Evolutionary conservation across 768 basidiomycete genomes (phyloP), one percentile per base, ranked within the genome.

Genomic region (Trametes cubensis): DNA sequence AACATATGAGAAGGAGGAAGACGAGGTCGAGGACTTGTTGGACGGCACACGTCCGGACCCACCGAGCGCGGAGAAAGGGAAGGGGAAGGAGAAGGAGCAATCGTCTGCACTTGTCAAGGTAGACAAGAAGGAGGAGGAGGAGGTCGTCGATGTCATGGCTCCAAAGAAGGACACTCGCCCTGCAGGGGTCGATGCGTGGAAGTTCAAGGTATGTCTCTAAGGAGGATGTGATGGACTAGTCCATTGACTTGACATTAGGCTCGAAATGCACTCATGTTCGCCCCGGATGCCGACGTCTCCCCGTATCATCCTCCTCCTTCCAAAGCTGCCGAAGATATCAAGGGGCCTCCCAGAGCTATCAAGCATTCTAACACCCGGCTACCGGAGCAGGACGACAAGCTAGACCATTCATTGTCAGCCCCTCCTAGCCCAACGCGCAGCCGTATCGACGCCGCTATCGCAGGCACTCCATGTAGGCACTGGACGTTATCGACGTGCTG

Each of bases 211-310:
- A 67, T 40, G 75, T 67, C 30, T 58, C 38, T 45, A 42, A 39
- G 25, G 3, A 41, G 28, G 58, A 53, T 48, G 34, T n/a, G 42
- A 55, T 55, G 25, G 48, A 44, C n/a, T 47, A 23, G 60, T 51
- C 39, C 20, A 38, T 58, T 65, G n/a, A 62, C 40, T 49, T 54
- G 55, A 58, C 42, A 21, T 3, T 67, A 97, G 95, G 83, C 93
- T 26, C 87, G 97, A 60, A 99, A 99, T 76, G 87, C 92, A 4
- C 80, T 99, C 55, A 97, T 97, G 94, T 99, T 98, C 70, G 72
- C 89, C 0, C 95, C 97, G 2, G 97, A 97, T 69, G 93, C 92
- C 26, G 90, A 99, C 71, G 80, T 84, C 47, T 85, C 89, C 21
- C 92, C 94, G 1, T 92, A 94, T 69, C 82, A 87, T 70, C 74